Base-by-base conservation (phyloP, 2,329 filamentous ascomycete species). In the Lachnum nothofagi region DNA sequence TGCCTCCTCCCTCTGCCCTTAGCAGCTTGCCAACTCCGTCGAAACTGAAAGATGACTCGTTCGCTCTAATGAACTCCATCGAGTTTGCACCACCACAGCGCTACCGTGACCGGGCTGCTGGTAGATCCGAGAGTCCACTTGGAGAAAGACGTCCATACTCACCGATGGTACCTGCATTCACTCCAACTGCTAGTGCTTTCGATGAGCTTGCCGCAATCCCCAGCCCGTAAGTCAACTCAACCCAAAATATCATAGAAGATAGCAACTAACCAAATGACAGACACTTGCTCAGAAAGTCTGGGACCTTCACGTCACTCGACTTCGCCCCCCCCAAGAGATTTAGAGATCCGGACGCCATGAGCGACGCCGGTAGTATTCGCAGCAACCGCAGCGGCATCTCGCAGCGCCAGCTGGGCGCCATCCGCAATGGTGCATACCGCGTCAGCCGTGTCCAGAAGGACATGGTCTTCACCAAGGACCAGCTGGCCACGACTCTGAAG, bases 121-220 rank as follows among this genome's bases (percentile, higher is more conserved):
- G 91, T 39, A 75, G 81, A 35, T 78, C 79, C 5, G 79, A 84
- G 60, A 84, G 80, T 60, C 81, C 81, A 9, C 66, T 79, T 5
- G 80, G 81, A 43, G 81, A 84, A 65, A 74, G 80, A 56, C 70
- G 83, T 27, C 82, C 89, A 1, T 98, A 88, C 71, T 83, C 82
- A 48, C 83, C 86, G n/a, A 73, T 76, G 31, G 77, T 91, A 2
- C 81, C 85, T 14, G 78, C 80, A 24, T 85, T 88, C 64, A 86
- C 83, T n/a, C 91, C 91, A 1, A 76, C 96, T 33, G 83, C 78
- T 20, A 88, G 85, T 51, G 78, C 90, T 4, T 96, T 90, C 67
- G 91, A 97, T 48, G 91, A 97, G 51, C 82, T 97, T 53, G 70
- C 85, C 10, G 77, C 79, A 7, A 82, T 98, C 55, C 93, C 93